Evolutionary conservation across 1,284 basidiomycete species (phyloP), one percentile per base, ranked within the genome.

Genomic region (Leccinum fallax): DNA sequence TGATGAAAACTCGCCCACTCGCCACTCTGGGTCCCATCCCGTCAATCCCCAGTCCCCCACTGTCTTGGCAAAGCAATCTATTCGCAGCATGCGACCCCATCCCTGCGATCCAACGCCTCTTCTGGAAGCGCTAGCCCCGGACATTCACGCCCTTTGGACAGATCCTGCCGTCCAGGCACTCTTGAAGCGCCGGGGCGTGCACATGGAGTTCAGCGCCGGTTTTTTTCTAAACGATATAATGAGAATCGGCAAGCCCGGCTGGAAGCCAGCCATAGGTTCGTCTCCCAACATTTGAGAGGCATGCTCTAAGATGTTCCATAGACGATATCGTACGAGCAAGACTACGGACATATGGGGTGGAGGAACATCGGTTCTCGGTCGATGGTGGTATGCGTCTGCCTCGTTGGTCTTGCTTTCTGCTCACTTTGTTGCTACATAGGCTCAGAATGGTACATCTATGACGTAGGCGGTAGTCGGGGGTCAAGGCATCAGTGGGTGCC

Each of bases 221-320:
- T 91, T 91, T 72, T 91, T 90, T 69, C 74, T 90, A 74, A 79
- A 87, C 66, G 89, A 90, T 61, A 76, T 87, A 15, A 75, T 78
- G 55, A 80, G 88, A 26, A 85, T 90, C n/a, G 81, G 83, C 0
- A 73, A 73, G 4, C 65, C 76, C 0, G 76, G 82, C 51, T 90
- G 88, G 71, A 70, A 78, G 28, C 88, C 88, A 0, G 83, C 81
- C 0, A 84, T 90, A 67, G 78, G 87, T 81, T 13, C 48, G 54
- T 59, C 5, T 19, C 2, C 5, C 11, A 4, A 5, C 30, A n/a
- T 15, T 5, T 9, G n/a, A 10, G 56, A 26, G 24, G 32, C 15
- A 53, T 19, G 0, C 19, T 4, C 28, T 63, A 16, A 63, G 55
- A 11, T 11, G 0, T 13, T 36, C 40, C 15, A 2, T 36, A 85